Evolutionary conservation across 2,329 filamentous ascomycete genomes (phyloP).

Genomic region (Rugonectria rugulosa): DNA sequence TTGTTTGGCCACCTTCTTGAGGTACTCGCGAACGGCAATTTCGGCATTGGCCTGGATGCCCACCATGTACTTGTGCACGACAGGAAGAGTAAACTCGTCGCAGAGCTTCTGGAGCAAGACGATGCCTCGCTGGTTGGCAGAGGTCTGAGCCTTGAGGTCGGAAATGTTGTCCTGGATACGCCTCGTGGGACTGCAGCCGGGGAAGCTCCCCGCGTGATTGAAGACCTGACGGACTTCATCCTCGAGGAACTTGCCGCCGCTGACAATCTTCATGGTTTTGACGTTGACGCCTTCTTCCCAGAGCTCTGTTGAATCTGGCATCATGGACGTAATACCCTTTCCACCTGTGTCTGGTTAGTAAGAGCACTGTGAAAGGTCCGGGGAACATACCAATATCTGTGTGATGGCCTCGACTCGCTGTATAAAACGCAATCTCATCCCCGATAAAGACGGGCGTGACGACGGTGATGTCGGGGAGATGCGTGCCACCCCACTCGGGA

Average conservation of each 20-base stretch:
- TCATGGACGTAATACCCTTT: conserved; percentile 50
- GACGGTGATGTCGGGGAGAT: conserved; percentile 52
- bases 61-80: conserved; percentile 47
- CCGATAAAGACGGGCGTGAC: conserved; percentile 49
- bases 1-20: conserved; percentile 55
- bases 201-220: conserved; percentile 44
- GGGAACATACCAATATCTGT: conserved; percentile 43
- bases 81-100: conserved; percentile 42
- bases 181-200: conserved; percentile 47
- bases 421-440: conserved; percentile 46
- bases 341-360: conserved; percentile 33
- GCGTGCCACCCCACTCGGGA: conserved; percentile 48
- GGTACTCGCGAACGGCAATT: conserved; percentile 42
- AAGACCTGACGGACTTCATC: conserved; percentile 42
- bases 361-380: not conserved
- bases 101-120: conserved; percentile 42
- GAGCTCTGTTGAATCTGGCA: conserved; percentile 49
- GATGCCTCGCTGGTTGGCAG: conserved; percentile 52
- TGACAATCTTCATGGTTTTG: conserved; percentile 48
- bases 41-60: conserved; percentile 49
- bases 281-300: conserved; percentile 55
- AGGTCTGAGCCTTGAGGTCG: conserved; percentile 53
- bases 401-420: conserved; percentile 46
- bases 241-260: conserved; percentile 46
- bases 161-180: conserved; percentile 52